Conservation (phyloP, 1,284 basidiomycete genomes). For the Malassezia vespertilionis region DNA sequence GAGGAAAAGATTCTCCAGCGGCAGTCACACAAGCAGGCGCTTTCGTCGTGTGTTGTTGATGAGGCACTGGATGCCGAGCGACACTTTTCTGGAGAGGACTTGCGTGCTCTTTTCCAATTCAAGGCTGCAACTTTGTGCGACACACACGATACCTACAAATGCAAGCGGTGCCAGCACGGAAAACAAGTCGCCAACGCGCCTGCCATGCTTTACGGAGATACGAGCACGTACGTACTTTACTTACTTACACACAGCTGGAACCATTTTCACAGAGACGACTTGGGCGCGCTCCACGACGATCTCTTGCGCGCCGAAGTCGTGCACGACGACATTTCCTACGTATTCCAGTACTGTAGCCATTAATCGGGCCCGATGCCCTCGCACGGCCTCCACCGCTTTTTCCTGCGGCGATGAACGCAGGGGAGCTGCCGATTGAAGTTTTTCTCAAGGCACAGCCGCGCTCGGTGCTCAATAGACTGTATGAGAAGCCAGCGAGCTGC, state of each 20-base stretch:
- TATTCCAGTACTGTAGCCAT: conserved; percentile 49
- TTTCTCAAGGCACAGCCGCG: conserved; percentile 80
- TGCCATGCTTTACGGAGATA: conserved; percentile 86
- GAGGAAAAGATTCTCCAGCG: conserved; percentile 96
- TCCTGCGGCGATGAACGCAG: conserved; percentile 2
- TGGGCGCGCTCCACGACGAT: conserved; percentile 89
- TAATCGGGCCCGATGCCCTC: conserved; percentile 17
- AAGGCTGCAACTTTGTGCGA: conserved; percentile 79
- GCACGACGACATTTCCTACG: conserved; percentile 59
- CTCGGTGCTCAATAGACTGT: conserved; percentile 69
- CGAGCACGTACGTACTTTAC: conserved; percentile 63
- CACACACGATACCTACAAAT: conserved; percentile 71
- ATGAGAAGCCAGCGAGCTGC: conserved; percentile 79
- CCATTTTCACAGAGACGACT: conserved; percentile 77
- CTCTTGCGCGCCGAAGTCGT: conserved; percentile 80
- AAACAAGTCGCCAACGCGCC: conserved; percentile 71
- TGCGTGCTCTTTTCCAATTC: conserved; percentile 83
- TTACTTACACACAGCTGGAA: conserved; percentile 66
- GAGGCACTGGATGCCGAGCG: conserved; percentile 91
- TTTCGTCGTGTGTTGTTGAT: conserved; percentile 93
- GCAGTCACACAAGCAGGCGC: conserved; percentile 78
- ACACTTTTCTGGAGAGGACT: conserved; percentile 80
- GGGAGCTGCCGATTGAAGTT: conserved; percentile 48
- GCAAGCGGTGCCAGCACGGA: conserved; percentile 81
- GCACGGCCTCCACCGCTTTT: background rate